phyloP scores from a whole-genome alignment of 805 yeast genomes.

The Candida boidinii region DNA sequence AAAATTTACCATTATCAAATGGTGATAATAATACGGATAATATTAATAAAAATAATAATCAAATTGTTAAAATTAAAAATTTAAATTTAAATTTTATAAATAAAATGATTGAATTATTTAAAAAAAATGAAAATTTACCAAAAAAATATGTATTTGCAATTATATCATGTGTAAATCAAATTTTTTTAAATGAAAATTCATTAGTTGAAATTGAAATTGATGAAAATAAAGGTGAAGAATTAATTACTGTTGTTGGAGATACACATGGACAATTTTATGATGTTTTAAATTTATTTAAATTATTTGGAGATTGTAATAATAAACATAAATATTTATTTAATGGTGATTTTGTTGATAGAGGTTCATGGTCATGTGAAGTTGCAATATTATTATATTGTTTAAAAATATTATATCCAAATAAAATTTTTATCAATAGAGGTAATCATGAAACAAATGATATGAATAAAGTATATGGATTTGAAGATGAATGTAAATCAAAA shows the following conservation, averaged over 20 bases:
- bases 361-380: slow-evolving; percentile 97
- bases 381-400: slow-evolving; percentile 71
- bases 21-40: slow-evolving; percentile 22
- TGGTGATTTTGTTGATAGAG: slow-evolving; percentile 97
- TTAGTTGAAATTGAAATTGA: slow-evolving; percentile 57
- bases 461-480: slow-evolving; percentile 95
- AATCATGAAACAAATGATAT: slow-evolving; percentile 95
- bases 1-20: too few relatives aligned
- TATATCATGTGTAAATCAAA: slow-evolving; percentile 56
- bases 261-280: slow-evolving; percentile 97
- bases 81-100: slow-evolving; percentile 48
- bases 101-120: slow-evolving; percentile 62
- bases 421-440: slow-evolving; percentile 78
- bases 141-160: slow-evolving; percentile 78
- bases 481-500: slow-evolving; percentile 90
- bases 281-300: slow-evolving; percentile 67
- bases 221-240: slow-evolving; percentile 25
- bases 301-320: slow-evolving; percentile 61
- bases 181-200: slow-evolving; percentile 60
- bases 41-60: slow-evolving; percentile 4
- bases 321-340: slow-evolving; percentile 78
- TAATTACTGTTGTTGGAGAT: slow-evolving; percentile 88
- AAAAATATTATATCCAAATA: slow-evolving; percentile 67
- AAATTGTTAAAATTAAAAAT: slow-evolving; percentile 34
- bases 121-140: slow-evolving; percentile 66